These are phyloP conservation scores for Cladosporium sp. DNA, from an alignment of 2,329 filamentous ascomycete species.

Conservation along the genomic window DNA sequence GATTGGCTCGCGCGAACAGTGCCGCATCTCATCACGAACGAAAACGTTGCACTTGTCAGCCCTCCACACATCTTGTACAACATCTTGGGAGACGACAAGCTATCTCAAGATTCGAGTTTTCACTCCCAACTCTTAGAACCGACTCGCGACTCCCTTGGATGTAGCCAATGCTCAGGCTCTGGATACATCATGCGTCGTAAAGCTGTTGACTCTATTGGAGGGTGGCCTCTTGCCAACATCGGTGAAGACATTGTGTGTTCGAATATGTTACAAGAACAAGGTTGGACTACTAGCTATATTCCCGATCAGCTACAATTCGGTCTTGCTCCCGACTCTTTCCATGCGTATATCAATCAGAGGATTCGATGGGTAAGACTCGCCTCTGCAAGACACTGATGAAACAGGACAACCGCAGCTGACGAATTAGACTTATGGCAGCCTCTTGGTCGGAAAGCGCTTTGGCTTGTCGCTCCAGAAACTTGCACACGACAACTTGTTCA, in stretches of 20 bases:
- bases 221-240: background rate
- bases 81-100: background rate
- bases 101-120: background rate
- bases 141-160: background rate
- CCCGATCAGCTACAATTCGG: slow-evolving; percentile 2
- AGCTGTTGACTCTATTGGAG: slow-evolving; percentile 2
- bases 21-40: background rate
- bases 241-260: slow-evolving; percentile 7
- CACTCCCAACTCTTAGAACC: background rate
- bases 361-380: slow-evolving; percentile 5
- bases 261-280: background rate
- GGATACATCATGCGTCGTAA: slow-evolving; percentile 1
- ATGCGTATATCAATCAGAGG: background rate
- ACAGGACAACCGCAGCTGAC: background rate
- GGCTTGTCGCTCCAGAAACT: background rate
- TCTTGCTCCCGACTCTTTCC: background rate
- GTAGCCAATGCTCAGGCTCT: slow-evolving; percentile 8
- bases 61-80: slow-evolving; percentile 4
- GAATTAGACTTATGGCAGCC: background rate
- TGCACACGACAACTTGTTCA: background rate
- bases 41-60: background rate
- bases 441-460: background rate
- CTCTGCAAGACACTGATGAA: background rate
- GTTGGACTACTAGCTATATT: background rate
- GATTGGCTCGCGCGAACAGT: slow-evolving; percentile 3